Evolutionary conservation across 2,329 filamentous ascomycete species (phyloP).

Genomic region (Aspergillus luchuensis): DNA sequence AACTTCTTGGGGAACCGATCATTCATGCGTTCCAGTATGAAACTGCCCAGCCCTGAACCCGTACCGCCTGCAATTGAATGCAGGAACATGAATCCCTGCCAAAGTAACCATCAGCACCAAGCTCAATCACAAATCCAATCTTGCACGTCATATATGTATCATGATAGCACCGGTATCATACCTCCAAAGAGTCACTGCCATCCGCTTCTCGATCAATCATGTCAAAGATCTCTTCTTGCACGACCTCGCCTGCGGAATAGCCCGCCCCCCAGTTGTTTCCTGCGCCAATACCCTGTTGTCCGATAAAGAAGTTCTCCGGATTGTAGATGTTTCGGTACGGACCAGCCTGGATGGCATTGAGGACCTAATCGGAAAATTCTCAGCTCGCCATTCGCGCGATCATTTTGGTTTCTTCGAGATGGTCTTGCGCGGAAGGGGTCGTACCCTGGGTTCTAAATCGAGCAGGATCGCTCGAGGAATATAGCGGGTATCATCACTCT

Average conservation of each 20-base stretch:
- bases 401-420: background rate
- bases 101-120: slow-evolving; percentile 2
- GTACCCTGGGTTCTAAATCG: slow-evolving; percentile 86
- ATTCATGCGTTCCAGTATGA: slow-evolving; percentile 91
- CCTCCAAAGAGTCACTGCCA: slow-evolving; percentile 94
- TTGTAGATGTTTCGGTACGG: slow-evolving; percentile 99
- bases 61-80: slow-evolving; percentile 98
- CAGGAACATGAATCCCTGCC: slow-evolving; percentile 91
- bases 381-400: slow-evolving; percentile 12
- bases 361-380: slow-evolving; percentile 57
- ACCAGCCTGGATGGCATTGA: slow-evolving; percentile 88
- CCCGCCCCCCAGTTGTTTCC: slow-evolving; percentile 99
- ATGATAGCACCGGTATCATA: slow-evolving; percentile 36
- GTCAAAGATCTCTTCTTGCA: slow-evolving; percentile 97
- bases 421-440: slow-evolving; percentile 22
- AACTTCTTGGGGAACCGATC: slow-evolving; percentile 98
- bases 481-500: slow-evolving; percentile 97
- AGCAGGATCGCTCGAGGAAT: slow-evolving; percentile 95
- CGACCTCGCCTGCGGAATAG: slow-evolving; percentile 86
- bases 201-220: slow-evolving; percentile 99
- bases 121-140: background rate
- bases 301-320: slow-evolving; percentile 97
- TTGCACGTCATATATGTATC: background rate
- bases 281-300: slow-evolving; percentile 88
- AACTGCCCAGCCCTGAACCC: slow-evolving; percentile 92